Base-by-base conservation (phyloP, 345 rosid genomes). In the Raphanus sativus region DNA sequence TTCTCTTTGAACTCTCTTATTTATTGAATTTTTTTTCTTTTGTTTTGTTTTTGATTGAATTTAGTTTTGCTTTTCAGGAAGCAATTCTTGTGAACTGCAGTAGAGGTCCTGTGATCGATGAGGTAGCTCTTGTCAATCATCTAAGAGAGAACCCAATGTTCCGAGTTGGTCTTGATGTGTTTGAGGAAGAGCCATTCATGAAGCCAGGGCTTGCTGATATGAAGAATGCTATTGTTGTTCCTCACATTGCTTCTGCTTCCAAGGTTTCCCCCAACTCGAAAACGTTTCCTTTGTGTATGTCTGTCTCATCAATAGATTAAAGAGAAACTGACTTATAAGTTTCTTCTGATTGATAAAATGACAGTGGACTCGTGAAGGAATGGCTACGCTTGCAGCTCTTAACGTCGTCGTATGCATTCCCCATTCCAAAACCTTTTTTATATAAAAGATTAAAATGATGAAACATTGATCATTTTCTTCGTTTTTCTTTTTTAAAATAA, bases 311-410 rank as follows among this genome's bases (percentile, higher is more conserved):
- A 15, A 4, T 52, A 6, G 60, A 72, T 4, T 12, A 45, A n/a
- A 50, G 8, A 32, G 34, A 1, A 45, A 67, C 45, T 52, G 29
- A 67, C 34, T 34, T 2, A 8, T 21, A 26, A 9, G 67, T 66
- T 45, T 45, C 24, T 60, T 17, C 0, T 55, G 26, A 52, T 8
- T 60, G 55, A 33, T 62, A 36, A 34, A 7, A 28, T 81, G 75
- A 63, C 73, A 95, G 99, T 95, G 98, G 99, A 95, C 99, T 82
- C 94, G 99, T 2, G 98, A 95, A 86, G 99, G 99, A 81, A 95
- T 95, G 97, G 99, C 99, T 52, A 87, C 97, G 0, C 86, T 92
- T 70, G 94, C 98, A 58, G 94, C 99, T 62, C 89, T 94, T 16
- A 94, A 94, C 69, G 98, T 94, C 84, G 82, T 90, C 82, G 99